These are phyloP conservation scores for Camellia japonica DNA, from an alignment of 148 eudicot species.

Conservation along the genomic window DNA sequence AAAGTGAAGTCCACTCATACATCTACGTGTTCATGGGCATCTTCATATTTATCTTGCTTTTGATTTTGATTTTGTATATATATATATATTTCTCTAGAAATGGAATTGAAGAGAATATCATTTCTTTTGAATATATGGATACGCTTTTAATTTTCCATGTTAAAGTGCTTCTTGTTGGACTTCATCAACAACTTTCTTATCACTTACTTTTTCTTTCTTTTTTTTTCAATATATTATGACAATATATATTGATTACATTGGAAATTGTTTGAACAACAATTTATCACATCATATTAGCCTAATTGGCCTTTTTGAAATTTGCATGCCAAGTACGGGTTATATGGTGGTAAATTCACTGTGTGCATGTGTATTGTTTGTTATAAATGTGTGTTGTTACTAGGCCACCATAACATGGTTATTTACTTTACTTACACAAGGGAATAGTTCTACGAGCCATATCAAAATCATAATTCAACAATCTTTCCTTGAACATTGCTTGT, in stretches of 20 bases:
- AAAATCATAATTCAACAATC: not conserved
- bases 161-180: not conserved
- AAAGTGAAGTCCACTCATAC: too few species aligned
- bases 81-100: too few species aligned
- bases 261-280: not conserved
- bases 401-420: not conserved
- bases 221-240: not conserved
- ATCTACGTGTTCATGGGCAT: too few species aligned
- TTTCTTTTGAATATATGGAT: too few species aligned
- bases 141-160: slow-evolving; percentile 14
- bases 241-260: too few species aligned
- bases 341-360: not conserved
- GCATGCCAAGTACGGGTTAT: not conserved
- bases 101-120: too few species aligned
- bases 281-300: not conserved
- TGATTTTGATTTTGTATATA: too few species aligned
- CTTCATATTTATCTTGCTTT: too few species aligned
- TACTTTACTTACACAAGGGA: too few species aligned
- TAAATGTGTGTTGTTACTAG: not conserved
- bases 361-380: not conserved
- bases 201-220: not conserved
- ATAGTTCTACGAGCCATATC: too few species aligned
- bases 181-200: not conserved
- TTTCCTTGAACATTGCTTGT: too few species aligned
- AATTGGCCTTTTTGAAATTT: not conserved